These are phyloP conservation scores for Chaetothyriales sp. DNA, from an alignment of 2,329 filamentous ascomycete genomes.

Conservation along the genomic window DNA sequence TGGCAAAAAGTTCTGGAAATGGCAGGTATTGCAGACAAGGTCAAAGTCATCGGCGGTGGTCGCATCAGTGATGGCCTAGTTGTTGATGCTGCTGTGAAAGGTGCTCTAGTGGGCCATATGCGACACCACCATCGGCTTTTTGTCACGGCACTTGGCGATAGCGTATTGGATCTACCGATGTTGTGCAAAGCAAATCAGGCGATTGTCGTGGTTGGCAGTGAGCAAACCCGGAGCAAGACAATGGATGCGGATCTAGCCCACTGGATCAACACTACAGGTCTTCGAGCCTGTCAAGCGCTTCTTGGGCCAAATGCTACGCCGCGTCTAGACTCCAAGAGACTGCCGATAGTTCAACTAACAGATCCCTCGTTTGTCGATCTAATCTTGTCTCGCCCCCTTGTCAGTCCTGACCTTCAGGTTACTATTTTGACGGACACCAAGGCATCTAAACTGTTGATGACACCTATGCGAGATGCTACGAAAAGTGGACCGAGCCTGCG, in stretches of 20 bases:
- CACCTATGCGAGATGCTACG: constrained; percentile 39
- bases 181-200: constrained; percentile 39
- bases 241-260: constrained; percentile 32
- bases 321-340: constrained; percentile 29
- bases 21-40: constrained; percentile 27
- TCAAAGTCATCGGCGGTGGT: constrained; percentile 42
- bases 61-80: constrained; percentile 36
- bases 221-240: constrained; percentile 33
- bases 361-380: constrained; percentile 4
- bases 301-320: constrained; percentile 29
- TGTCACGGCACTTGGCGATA: constrained; percentile 49
- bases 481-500: constrained; percentile 35
- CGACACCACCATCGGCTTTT: constrained; percentile 22
- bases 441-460: constrained; percentile 39
- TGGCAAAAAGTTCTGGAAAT: constrained; percentile 43
- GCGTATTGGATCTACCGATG: constrained; percentile 46
- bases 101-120: constrained; percentile 32
- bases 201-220: constrained; percentile 42
- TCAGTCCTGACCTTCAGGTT: neutral
- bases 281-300: constrained; percentile 36
- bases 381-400: constrained; percentile 18
- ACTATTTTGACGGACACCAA: constrained; percentile 21
- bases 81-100: constrained; percentile 40
- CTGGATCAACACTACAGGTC: constrained; percentile 28
- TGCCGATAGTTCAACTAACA: constrained; percentile 31